Percentiles rank a stretch among this genome's conserved stretches.
These are phyloP conservation scores for Pythium utonaiense DNA, from an alignment of 352 stramenopile species.

Conservation along the genomic window DNA sequence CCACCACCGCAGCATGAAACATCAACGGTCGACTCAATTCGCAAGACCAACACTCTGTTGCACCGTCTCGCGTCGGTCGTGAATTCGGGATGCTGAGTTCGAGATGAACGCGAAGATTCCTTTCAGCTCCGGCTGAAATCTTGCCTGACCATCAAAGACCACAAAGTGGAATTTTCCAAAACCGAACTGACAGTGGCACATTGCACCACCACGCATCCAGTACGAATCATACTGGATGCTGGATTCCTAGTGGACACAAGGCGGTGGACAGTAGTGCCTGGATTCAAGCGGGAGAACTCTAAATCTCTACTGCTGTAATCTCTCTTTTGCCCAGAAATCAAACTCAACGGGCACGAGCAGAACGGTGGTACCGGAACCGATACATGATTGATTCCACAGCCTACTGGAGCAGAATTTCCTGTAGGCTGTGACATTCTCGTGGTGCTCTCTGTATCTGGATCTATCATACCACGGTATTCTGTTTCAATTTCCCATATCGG, in stretches of 20 bases:
- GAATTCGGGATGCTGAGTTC: not conserved
- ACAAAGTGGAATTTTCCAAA: not conserved
- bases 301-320: no score
- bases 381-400: no score
- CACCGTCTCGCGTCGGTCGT: no score
- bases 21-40: not conserved
- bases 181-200: not conserved
- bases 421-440: not conserved
- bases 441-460: conserved; percentile 12
- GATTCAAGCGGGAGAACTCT: not conserved
- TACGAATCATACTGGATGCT: not conserved
- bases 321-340: no score
- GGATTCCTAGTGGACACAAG: not conserved
- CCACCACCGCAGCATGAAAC: not conserved
- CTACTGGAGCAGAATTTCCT: no score
- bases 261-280: not conserved
- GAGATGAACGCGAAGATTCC: conserved; percentile 13
- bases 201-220: not conserved
- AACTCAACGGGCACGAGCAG: not conserved
- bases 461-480: conserved; percentile 12
- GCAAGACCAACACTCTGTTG: conserved; percentile 1
- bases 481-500: conserved; percentile 19
- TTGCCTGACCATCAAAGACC: not conserved
- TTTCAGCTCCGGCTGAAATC: conserved; percentile 5
- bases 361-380: no score